phyloP scores from a whole-genome alignment of 345 rosid genomes.

The Hibiscus syriacus region DNA sequence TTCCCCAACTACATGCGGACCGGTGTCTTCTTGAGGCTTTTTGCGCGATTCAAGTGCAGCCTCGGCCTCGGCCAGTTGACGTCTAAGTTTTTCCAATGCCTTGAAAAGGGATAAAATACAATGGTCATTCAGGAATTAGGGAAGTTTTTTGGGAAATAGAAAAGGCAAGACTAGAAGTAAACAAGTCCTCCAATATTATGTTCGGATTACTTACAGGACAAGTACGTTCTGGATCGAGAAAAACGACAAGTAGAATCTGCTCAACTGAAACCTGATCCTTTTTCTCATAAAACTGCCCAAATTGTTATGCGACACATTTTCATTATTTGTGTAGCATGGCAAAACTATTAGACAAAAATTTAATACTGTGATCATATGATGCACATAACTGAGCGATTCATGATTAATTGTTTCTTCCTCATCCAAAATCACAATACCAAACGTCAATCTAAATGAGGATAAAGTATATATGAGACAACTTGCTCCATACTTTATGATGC shows the following conservation, averaged over 20 bases:
- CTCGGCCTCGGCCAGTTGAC: slow-evolving; percentile 56
- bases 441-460: background rate
- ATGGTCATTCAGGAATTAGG: background rate
- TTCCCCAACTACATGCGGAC: slow-evolving; percentile 42
- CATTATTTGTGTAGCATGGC: background rate
- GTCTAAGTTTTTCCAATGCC: slow-evolving; percentile 52
- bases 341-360: no score
- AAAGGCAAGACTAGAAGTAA: background rate
- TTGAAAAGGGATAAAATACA: slow-evolving; percentile 9
- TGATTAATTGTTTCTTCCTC: background rate
- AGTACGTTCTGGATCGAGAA: slow-evolving; percentile 51
- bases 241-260: slow-evolving; percentile 57
- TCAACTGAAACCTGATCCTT: slow-evolving; percentile 60
- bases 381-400: background rate
- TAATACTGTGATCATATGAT: background rate
- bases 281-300: slow-evolving; percentile 64
- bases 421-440: background rate
- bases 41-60: slow-evolving; percentile 52
- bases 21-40: slow-evolving; percentile 50
- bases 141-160: background rate
- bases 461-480: background rate
- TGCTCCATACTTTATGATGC: background rate
- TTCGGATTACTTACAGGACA: slow-evolving; percentile 36
- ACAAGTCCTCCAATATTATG: background rate
- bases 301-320: slow-evolving; percentile 1